A percentile compares a stretch with the other conserved stretches of the same genome.
Evolutionary conservation across 495 filamentous ascomycete species (phyloP).

Genomic region (Podospora sp.): DNA sequence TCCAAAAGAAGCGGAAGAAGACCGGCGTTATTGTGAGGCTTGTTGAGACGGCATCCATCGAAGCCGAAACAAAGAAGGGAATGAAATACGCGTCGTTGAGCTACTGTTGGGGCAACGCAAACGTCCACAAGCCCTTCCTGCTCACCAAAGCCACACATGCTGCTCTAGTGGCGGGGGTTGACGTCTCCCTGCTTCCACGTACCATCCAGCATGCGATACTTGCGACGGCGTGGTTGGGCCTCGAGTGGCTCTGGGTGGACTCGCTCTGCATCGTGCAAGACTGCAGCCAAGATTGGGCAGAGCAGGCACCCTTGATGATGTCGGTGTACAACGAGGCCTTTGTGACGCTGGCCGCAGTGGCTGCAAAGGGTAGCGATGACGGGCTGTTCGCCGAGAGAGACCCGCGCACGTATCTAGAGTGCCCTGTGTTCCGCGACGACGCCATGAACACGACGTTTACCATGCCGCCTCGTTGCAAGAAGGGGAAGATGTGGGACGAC

Average conservation of each 20-base stretch:
- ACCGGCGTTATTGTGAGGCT: too few species aligned
- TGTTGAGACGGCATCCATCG: too few species aligned
- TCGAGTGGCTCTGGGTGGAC: background rate
- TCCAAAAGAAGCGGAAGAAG: too few species aligned
- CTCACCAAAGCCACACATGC: background rate
- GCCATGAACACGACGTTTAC: background rate
- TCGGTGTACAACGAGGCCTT: background rate
- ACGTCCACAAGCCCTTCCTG: background rate
- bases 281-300: background rate
- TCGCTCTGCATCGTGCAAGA: slow-evolving; percentile 1
- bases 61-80: background rate
- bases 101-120: background rate
- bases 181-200: background rate
- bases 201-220: background rate
- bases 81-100: background rate
- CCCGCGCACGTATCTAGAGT: background rate
- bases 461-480: too few species aligned
- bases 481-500: too few species aligned
- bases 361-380: background rate
- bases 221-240: background rate
- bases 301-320: background rate
- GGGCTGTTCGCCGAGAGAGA: background rate
- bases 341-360: background rate
- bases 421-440: background rate
- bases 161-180: background rate